Evolutionary conservation across 176 grass and related monocot genomes (phyloP).

Genomic region (Typha latifolia): DNA sequence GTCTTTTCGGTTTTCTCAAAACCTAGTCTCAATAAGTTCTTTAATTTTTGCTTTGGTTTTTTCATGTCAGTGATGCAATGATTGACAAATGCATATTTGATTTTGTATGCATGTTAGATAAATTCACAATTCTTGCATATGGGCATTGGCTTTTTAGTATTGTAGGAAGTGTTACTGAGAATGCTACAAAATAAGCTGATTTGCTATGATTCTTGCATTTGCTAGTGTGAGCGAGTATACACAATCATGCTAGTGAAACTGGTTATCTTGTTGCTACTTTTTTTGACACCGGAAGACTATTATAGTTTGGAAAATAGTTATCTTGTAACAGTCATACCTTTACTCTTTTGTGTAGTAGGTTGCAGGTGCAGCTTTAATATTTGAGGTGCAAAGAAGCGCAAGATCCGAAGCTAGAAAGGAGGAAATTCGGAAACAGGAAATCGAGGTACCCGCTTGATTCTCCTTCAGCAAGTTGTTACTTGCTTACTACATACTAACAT

Average conservation of each 20-base stretch:
- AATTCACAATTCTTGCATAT: not conserved
- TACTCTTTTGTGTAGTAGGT: conserved; percentile 43
- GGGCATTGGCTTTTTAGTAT: too few species aligned
- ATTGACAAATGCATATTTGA: not conserved
- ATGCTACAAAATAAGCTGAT: too few species aligned
- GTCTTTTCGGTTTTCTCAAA: conserved; percentile 71
- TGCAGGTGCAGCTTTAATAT: conserved; percentile 70
- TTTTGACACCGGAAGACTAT: not conserved
- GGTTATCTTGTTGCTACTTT: too few species aligned
- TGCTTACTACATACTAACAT: not conserved
- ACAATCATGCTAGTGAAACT: too few species aligned
- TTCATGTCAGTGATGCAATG: not conserved
- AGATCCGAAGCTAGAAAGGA: conserved; percentile 96
- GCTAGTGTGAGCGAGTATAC: too few species aligned
- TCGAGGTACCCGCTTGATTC: conserved; percentile 48
- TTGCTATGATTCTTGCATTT: too few species aligned
- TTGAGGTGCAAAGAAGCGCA: conserved; percentile 93
- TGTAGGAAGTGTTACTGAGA: too few species aligned
- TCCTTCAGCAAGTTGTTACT: not conserved
- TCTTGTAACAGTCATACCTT: not conserved
- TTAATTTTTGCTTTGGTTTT: not conserved
- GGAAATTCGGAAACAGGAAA: conserved; percentile 79
- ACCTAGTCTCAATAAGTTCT: conserved; percentile 8
- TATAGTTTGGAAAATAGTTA: conserved; percentile 5
- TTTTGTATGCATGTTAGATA: not conserved